phyloP scores from a whole-genome alignment of 2,329 filamentous ascomycete species.

The Penicillium sp. region DNA sequence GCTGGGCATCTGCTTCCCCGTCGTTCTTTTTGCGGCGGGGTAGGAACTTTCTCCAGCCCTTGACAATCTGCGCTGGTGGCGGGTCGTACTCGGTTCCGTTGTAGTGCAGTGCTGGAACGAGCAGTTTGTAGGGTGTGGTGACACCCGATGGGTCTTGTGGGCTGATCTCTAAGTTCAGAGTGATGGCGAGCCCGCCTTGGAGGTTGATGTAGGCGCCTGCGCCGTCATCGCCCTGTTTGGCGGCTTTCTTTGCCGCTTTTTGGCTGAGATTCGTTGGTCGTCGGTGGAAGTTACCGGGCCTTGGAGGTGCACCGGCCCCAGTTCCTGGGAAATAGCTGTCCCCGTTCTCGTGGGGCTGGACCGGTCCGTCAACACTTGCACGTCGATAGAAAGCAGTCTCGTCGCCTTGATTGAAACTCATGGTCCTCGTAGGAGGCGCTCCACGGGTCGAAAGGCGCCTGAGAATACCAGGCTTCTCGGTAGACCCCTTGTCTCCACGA shows the following conservation, averaged over 20 bases:
- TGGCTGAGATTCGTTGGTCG: constrained; percentile 67
- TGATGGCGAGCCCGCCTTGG: constrained; percentile 80
- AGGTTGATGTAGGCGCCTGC: constrained; percentile 66
- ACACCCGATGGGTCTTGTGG: constrained; percentile 82
- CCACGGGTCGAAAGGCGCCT: constrained; percentile 50
- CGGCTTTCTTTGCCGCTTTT: constrained; percentile 59
- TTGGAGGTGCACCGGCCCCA: constrained; percentile 21
- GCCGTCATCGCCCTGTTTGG: constrained; percentile 54
- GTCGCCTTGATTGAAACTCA: constrained; percentile 36
- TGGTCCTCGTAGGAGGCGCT: constrained; percentile 41
- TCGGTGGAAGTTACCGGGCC: constrained; percentile 59
- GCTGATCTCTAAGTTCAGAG: constrained; percentile 85
- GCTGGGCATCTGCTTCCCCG: background rate
- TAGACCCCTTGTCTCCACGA: constrained; percentile 50
- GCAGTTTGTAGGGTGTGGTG: constrained; percentile 80
- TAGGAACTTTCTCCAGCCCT: constrained; percentile 44
- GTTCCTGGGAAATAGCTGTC: constrained; percentile 36
- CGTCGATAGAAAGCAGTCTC: constrained; percentile 26
- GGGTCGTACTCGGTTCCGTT: constrained; percentile 45
- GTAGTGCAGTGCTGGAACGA: constrained; percentile 73
- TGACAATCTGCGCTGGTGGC: constrained; percentile 35
- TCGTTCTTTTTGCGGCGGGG: constrained; percentile 29
- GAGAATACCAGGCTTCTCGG: constrained; percentile 39
- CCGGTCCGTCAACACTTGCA: constrained; percentile 38
- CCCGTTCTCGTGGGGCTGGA: constrained; percentile 30